Evolutionary conservation across 345 rosid genomes (phyloP).

Genomic region (Euphorbia tirucalli): DNA sequence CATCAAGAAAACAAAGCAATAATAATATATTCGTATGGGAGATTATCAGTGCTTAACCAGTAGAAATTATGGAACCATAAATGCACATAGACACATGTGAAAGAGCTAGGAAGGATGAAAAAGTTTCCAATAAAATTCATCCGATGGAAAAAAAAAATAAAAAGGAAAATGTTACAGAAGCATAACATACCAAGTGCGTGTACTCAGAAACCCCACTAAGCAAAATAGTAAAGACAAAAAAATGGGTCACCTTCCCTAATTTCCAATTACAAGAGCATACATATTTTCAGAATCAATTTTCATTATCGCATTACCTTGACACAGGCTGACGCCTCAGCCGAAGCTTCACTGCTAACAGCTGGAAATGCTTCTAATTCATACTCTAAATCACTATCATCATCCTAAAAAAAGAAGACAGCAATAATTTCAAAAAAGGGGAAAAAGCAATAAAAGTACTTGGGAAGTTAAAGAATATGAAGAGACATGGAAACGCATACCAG

Average conservation of each 20-base stretch:
- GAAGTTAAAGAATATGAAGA: background rate
- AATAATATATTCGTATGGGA: background rate
- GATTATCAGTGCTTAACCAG: background rate
- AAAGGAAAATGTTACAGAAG: background rate
- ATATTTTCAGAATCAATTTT: background rate
- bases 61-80: background rate
- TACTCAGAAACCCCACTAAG: background rate
- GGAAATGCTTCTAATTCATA: conserved; percentile 85
- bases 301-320: conserved; percentile 52
- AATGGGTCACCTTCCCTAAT: background rate
- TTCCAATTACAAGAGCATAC: background rate
- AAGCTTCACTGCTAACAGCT: conserved; percentile 53
- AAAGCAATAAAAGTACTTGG: background rate
- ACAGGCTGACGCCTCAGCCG: conserved; percentile 79
- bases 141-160: background rate
- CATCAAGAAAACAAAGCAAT: background rate
- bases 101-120: too few species aligned
- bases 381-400: conserved; percentile 89
- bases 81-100: too few species aligned
- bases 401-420: conserved; percentile 41
- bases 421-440: background rate
- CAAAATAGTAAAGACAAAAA: background rate
- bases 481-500: conserved; percentile 36
- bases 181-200: background rate
- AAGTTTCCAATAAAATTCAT: too few species aligned